Base-by-base conservation (phyloP, 495 filamentous ascomycete genomes). In the Massariosphaeria phaeospora region DNA sequence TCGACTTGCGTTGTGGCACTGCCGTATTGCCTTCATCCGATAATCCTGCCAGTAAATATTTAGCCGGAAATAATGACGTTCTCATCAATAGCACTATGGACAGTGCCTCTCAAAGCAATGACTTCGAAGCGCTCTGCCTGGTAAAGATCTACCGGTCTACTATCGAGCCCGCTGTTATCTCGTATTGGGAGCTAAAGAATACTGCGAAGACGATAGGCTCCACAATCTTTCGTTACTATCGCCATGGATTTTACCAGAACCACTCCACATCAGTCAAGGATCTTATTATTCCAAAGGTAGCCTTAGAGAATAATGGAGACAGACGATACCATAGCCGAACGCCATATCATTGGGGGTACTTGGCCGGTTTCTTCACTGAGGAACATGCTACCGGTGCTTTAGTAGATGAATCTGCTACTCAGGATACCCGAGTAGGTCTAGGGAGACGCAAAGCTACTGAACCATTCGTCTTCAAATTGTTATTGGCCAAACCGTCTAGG, bases 121-220 rank as follows among this genome's bases (percentile, higher is more conserved):
- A 36, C n/a, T 3, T 17, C 13, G 39, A 54, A 18, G 39, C 45
- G 5, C 3, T 54, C 9, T 54, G 51, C 30, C 66, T 67, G 10
- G 48, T 69, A 50, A 69, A 69, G 50, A 59, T 67, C 8, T 69
- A 64, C 48, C 21, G 23, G 10, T 38, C 51, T 24, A 9, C 57
- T 10, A 15, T 38, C 26, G n/a, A 39, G 2, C n/a, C 10, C 3
- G 27, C 57, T 21, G 30, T 52, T 8, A 55, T 67, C 33, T 65
- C 59, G 1, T 69, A 65, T 31, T 69, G 66, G 66, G 46, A 46
- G 20, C 52, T 61, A 18, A 58, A 52, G 25, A 48, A 33, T 12
- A 67, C 65, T 1, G 46, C 57, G 8, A 46, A 50, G 26, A 61
- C 59, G 1, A 36, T 67, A 13, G 53, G 55, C 3, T 63, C 66